These are phyloP conservation scores for Paraconiothyrium sp. DNA, from an alignment of 2,329 filamentous ascomycete species.

Conservation along the genomic window DNA sequence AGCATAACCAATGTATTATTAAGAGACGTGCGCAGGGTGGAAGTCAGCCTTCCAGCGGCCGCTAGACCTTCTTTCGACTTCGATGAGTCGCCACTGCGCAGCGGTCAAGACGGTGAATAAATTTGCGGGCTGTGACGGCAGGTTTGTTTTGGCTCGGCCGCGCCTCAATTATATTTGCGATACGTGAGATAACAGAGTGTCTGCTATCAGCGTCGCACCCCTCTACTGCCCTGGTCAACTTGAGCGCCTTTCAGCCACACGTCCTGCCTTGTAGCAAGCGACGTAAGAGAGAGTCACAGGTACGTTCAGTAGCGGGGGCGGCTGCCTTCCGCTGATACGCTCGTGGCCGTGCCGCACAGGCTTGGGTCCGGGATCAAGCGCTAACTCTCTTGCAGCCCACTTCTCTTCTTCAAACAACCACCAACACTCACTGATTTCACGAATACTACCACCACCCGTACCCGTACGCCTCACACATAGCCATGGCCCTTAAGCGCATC, in stretches of 20 bases:
- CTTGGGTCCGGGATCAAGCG: constrained; percentile 40
- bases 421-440: constrained; percentile 34
- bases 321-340: constrained; percentile 47
- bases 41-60: constrained; percentile 30
- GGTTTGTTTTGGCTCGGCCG: constrained; percentile 26
- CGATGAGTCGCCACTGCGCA: constrained; percentile 41
- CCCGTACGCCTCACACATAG: constrained; percentile 27
- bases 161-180: constrained; percentile 24
- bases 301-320: constrained; percentile 29
- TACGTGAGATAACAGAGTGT: constrained; percentile 35
- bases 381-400: constrained; percentile 47
- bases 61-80: constrained; percentile 35
- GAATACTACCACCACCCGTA: constrained; percentile 24
- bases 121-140: constrained; percentile 36
- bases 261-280: neutral
- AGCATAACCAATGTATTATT: constrained; percentile 5
- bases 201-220: constrained; percentile 20
- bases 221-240: constrained; percentile 18
- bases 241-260: constrained; percentile 15
- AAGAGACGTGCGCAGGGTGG: constrained; percentile 28
- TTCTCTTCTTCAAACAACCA: constrained; percentile 44
- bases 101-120: constrained; percentile 43
- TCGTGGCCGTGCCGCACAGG: constrained; percentile 26
- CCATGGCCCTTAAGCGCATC: constrained; percentile 91
- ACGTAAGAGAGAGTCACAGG: constrained; percentile 23